These are phyloP conservation scores for Coprinopsis sp. DNA, from an alignment of 768 basidiomycete genomes.

Conservation along the genomic window DNA sequence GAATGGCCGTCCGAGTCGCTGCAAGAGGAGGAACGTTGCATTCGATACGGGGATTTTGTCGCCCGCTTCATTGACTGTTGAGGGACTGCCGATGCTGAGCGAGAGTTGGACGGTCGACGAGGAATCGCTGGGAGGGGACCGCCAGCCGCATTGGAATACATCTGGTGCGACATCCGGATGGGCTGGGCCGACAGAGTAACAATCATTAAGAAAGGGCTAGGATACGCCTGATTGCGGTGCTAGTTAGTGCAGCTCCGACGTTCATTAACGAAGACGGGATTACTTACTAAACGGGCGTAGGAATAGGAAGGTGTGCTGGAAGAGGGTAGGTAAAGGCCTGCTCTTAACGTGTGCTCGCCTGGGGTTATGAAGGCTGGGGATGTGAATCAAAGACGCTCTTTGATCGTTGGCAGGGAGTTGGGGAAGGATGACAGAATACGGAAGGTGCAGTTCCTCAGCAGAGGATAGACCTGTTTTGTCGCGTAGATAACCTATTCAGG, in stretches of 20 bases:
- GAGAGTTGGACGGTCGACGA: slow-evolving; percentile 38
- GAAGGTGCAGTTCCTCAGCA: neutral
- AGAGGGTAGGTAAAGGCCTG: neutral
- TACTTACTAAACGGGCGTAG: neutral
- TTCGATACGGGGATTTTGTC: neutral
- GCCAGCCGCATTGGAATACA: slow-evolving; percentile 50
- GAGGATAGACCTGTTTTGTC: neutral
- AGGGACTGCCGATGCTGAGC: slow-evolving; percentile 13
- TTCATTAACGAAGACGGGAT: neutral
- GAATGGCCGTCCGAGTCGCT: slow-evolving; percentile 1
- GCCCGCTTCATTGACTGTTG: neutral
- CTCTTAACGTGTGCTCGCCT: neutral
- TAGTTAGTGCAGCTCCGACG: neutral
- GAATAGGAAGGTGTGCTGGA: neutral
- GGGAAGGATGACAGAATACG: neutral
- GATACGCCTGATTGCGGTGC: neutral
- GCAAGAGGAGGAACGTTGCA: slow-evolving; percentile 9
- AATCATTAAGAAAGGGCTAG: slow-evolving; percentile 31
- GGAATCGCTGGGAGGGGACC: slow-evolving; percentile 62
- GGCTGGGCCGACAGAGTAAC: slow-evolving; percentile 36
- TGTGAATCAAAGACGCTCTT: neutral
- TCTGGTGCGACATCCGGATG: slow-evolving; percentile 32
- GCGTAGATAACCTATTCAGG: neutral
- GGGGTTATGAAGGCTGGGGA: slow-evolving; percentile 1
- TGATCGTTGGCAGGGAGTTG: neutral